Evolutionary conservation across 2,329 filamentous ascomycete genomes (phyloP).

Genomic region (Trichoderma atroviride): DNA sequence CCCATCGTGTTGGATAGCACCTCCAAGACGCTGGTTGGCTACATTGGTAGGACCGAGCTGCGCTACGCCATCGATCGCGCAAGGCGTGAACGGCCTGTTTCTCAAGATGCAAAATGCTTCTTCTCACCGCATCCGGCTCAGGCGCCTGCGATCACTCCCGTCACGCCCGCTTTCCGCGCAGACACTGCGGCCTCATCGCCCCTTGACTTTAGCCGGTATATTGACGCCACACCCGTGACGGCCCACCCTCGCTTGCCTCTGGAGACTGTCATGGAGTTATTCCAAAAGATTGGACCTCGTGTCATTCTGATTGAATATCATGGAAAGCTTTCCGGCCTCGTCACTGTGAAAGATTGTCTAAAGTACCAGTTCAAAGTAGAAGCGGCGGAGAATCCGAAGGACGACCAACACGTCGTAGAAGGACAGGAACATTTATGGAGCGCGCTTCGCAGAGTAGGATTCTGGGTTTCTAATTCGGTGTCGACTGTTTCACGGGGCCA

Average conservation of each 20-base stretch:
- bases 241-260: slow-evolving; percentile 89
- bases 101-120: slow-evolving; percentile 69
- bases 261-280: slow-evolving; percentile 97
- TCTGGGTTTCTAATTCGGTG: slow-evolving; percentile 63
- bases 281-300: slow-evolving; percentile 94
- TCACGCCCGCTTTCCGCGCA: slow-evolving; percentile 58
- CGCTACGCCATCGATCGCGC: slow-evolving; percentile 86
- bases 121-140: slow-evolving; percentile 60
- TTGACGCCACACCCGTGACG: slow-evolving; percentile 85
- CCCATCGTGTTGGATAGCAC: slow-evolving; percentile 79
- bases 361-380: slow-evolving; percentile 98
- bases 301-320: slow-evolving; percentile 92
- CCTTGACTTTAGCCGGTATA: slow-evolving; percentile 82
- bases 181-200: slow-evolving; percentile 58
- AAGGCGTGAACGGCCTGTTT: slow-evolving; percentile 69
- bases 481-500: slow-evolving; percentile 57
- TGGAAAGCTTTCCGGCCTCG: slow-evolving; percentile 78
- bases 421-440: slow-evolving; percentile 68
- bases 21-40: slow-evolving; percentile 77
- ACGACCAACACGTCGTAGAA: slow-evolving; percentile 58
- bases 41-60: slow-evolving; percentile 89
- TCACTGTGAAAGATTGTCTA: slow-evolving; percentile 95
- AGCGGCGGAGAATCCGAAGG: slow-evolving; percentile 72
- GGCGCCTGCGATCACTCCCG: slow-evolving; percentile 39
- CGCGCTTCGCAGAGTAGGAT: slow-evolving; percentile 54